These are phyloP conservation scores for Zasmidium angulare DNA, from an alignment of 2,329 filamentous ascomycete species.

Conservation along the genomic window DNA sequence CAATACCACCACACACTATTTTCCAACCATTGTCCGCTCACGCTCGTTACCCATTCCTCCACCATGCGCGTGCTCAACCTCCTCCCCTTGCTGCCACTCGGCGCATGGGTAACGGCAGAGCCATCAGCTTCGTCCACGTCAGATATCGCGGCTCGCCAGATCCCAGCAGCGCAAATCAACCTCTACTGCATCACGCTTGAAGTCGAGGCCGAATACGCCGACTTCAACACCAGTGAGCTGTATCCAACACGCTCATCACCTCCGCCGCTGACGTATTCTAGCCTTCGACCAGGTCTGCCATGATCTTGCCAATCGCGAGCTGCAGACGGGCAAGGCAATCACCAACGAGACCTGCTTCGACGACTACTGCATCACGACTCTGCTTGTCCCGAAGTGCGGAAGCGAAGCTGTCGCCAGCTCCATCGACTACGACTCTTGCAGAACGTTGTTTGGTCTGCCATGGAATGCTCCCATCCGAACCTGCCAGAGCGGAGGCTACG, in stretches of 20 bases:
- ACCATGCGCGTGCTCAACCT: not conserved
- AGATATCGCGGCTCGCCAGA: not conserved
- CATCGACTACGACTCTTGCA: not conserved
- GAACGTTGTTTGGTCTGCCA: not conserved
- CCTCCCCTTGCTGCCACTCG: not conserved
- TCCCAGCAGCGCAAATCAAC: not conserved
- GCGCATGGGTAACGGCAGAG: not conserved
- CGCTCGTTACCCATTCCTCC: not conserved
- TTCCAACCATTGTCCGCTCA: too few species aligned
- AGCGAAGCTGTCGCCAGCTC: not conserved
- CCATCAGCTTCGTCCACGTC: not conserved
- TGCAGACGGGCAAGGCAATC: not conserved
- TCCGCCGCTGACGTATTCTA: not conserved
- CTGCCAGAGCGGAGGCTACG: slow-evolving; percentile 5
- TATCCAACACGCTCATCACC: not conserved
- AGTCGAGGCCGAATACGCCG: not conserved
- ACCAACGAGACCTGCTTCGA: slow-evolving; percentile 1
- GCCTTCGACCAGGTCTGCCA: slow-evolving; percentile 2
- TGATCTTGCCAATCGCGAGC: not conserved
- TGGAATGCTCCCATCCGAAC: not conserved
- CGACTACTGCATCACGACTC: not conserved
- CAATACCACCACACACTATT: too few species aligned
- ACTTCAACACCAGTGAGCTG: not conserved
- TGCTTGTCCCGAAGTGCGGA: slow-evolving; percentile 2
- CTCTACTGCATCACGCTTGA: slow-evolving; percentile 1